These are phyloP conservation scores for Oleoguttula mirabilis DNA, from an alignment of 495 filamentous ascomycete genomes.

Conservation along the genomic window DNA sequence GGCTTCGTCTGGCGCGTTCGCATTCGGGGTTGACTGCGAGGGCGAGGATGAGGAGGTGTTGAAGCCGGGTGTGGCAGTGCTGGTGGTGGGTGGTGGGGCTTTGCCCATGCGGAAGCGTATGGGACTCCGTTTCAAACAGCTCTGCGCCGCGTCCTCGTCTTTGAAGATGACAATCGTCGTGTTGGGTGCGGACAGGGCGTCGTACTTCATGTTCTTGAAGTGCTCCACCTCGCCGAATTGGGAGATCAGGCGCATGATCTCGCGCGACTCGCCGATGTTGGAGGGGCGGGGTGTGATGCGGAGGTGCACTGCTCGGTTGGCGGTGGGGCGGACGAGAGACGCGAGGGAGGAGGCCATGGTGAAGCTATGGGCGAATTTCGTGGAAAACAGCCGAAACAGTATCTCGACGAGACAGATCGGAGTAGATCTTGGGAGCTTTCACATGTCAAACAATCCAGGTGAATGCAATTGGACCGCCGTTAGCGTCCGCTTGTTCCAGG, in stretches of 20 bases:
- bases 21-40: not conserved
- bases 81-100: conserved; percentile 4
- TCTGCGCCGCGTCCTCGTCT: conserved; percentile 25
- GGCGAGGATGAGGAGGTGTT: not conserved
- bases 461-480: too few relatives aligned
- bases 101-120: conserved; percentile 27
- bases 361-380: too few relatives aligned
- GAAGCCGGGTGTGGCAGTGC: not conserved
- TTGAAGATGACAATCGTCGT: conserved; percentile 33
- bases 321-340: conserved; percentile 11
- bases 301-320: conserved; percentile 42
- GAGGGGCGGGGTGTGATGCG: conserved; percentile 50
- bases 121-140: conserved; percentile 31
- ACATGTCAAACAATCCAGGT: too few relatives aligned
- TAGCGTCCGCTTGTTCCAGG: too few relatives aligned
- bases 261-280: conserved; percentile 57
- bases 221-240: conserved; percentile 64
- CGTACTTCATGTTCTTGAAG: conserved; percentile 55
- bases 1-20: not conserved
- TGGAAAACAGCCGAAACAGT: too few relatives aligned
- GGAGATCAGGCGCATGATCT: conserved; percentile 58
- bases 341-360: not conserved
- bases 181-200: conserved; percentile 28
- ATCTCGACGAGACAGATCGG: too few relatives aligned
- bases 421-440: too few relatives aligned